phyloP scores from a whole-genome alignment of 805 yeast species.

The Pichia ethanolica region DNA sequence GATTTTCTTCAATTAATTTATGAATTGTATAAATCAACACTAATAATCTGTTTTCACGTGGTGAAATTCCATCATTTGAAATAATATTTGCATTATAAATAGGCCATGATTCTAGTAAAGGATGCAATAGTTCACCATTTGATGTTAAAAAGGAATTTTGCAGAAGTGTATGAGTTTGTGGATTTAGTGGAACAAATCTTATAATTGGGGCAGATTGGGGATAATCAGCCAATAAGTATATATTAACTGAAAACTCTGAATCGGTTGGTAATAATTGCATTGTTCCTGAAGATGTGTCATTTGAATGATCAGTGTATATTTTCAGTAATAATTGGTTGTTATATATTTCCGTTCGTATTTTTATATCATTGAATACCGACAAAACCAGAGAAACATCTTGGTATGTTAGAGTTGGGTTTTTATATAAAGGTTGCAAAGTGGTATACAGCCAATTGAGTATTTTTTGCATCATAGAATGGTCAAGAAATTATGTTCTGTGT shows the following conservation, averaged over 20 bases:
- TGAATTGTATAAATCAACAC: neutral
- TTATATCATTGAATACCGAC: conserved; percentile 43
- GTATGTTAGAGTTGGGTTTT: conserved; percentile 49
- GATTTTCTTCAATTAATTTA: neutral
- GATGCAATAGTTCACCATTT: neutral
- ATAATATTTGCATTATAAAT: neutral
- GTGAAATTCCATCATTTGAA: conserved; percentile 23
- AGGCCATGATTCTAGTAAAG: neutral
- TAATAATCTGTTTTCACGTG: conserved; percentile 7
- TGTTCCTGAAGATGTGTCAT: neutral
- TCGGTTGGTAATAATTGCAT: neutral
- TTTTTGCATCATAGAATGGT: conserved; percentile 23
- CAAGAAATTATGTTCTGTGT: too few relatives aligned
- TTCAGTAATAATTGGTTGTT: neutral
- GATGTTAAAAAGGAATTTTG: neutral
- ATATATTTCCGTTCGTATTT: conserved; percentile 11
- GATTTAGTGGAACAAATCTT: conserved; percentile 29
- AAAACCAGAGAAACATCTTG: conserved; percentile 54
- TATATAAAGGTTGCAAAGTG: conserved; percentile 38
- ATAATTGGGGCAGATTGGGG: conserved; percentile 48
- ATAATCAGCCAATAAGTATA: conserved; percentile 26
- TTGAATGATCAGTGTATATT: neutral
- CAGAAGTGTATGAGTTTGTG: neutral
- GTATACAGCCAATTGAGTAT: conserved; percentile 45
- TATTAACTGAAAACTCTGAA: conserved; percentile 7